Base-by-base conservation (phyloP, 768 basidiomycete species). In the Boletellus ananas region DNA sequence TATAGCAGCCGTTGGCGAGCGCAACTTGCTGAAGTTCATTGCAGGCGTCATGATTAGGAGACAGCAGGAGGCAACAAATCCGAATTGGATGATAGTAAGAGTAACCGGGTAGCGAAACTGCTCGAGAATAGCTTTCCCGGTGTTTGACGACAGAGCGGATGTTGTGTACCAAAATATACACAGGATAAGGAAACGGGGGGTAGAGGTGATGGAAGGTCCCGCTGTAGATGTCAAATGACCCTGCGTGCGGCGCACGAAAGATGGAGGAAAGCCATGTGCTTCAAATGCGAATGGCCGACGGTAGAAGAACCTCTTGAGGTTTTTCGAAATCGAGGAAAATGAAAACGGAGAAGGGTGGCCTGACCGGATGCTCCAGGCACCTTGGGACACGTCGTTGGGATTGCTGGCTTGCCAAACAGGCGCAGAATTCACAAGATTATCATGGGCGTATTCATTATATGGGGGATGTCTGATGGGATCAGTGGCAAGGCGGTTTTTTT, bases 61-160 rank as follows among this genome's bases (percentile, higher is more conserved):
- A 63, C 91, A 96, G 71, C 88, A 97, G 10, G 72, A 74, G 8
- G 92, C 88, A 43, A 97, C 87, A 67, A 98, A 96, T 57, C 85
- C 94, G 64, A 99, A 99, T 66, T 99, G 96, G 61, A 99, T 79
- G 64, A 99, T 91, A 34, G 96, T 99, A 64, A 99, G 83, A 54
- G 96, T 98, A 63, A 99, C 81, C 5, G 96, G 96, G 70, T 90
- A 97, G 46, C 84, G 81, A 71, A 97, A 99, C 59, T 87, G 85
- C 58, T 77, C 94, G 59, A 99, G 77, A 70, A 99, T 94, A 39
- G 87, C 80, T 67, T 99, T 99, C 50, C 94, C 96, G 1, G 95
- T 97, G 64, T 97, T 98, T 36, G 92, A 95, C 2, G 93, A 94
- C 44, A 98, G 70, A 1, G 95, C 95, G 6, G 94, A 96, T 4